A percentile compares a stretch with the other conserved stretches of the same genome.
Evolutionary conservation across 2,329 filamentous ascomycete species (phyloP).

Genomic region (Pseudopyricularia cyperi): DNA sequence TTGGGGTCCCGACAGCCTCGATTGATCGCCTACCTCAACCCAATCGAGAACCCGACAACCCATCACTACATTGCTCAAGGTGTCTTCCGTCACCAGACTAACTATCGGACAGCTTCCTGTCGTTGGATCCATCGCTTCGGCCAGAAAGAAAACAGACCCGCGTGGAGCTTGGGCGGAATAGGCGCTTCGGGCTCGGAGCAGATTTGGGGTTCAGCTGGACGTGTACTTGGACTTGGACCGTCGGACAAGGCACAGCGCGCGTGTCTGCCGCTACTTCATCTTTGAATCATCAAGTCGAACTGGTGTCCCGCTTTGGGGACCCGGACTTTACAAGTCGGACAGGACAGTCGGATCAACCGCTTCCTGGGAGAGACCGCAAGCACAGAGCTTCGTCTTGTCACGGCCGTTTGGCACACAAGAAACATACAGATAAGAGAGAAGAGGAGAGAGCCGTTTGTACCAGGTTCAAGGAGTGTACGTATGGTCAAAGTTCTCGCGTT

Average conservation of each 20-base stretch:
- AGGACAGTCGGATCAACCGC: conserved; percentile 1
- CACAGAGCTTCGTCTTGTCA: conserved; percentile 51
- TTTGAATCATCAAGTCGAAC: background rate
- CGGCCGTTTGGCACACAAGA: background rate
- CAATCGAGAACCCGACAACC: too few species aligned
- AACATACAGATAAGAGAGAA: background rate
- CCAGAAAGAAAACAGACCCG: too few species aligned
- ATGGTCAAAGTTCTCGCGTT: conserved; percentile 16
- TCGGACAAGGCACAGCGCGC: background rate
- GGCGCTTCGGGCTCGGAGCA: background rate
- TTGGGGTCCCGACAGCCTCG: too few species aligned
- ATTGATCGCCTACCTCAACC: too few species aligned
- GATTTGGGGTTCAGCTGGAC: background rate
- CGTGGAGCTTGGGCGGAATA: background rate
- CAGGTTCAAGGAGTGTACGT: conserved; percentile 39
- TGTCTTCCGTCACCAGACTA: too few species aligned
- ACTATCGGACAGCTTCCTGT: too few species aligned
- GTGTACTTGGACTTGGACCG: background rate
- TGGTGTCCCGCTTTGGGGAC: background rate
- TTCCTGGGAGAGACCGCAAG: conserved; percentile 29
- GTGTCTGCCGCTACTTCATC: background rate
- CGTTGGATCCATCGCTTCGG: too few species aligned
- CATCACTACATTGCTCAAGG: too few species aligned
- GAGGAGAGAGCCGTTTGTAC: conserved; percentile 12
- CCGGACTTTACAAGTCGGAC: background rate